These are phyloP conservation scores for Phytopythium kandeliae DNA, from an alignment of 352 stramenopile species.

Conservation along the genomic window DNA sequence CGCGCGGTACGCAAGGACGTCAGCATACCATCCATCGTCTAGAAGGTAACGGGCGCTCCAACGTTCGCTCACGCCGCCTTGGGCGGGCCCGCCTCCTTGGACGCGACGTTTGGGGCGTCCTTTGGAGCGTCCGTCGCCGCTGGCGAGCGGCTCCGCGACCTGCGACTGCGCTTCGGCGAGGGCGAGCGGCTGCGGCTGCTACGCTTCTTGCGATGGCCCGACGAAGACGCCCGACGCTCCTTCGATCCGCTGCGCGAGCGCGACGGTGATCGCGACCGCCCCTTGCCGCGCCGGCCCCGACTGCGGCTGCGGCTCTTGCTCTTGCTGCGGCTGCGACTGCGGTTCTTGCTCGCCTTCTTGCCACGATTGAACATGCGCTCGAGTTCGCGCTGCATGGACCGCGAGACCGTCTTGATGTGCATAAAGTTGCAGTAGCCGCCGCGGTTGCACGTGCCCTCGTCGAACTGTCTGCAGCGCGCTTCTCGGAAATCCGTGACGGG, in stretches of 20 bases:
- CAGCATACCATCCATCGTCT: neutral
- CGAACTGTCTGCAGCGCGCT: constrained; percentile 97
- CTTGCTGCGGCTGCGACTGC: constrained; percentile 32
- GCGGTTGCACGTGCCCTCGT: constrained; percentile 96
- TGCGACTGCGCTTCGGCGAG: constrained; percentile 38
- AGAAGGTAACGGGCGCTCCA: neutral
- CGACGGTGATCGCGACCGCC: constrained; percentile 24
- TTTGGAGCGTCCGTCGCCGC: constrained; percentile 4
- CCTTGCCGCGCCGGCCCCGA: constrained; percentile 29
- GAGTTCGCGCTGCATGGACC: constrained; percentile 80
- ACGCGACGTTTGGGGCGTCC: too few relatives aligned
- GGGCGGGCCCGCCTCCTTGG: neutral
- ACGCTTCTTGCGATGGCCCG: constrained; percentile 22
- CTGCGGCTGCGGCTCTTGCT: constrained; percentile 49
- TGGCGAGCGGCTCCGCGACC: constrained; percentile 43
- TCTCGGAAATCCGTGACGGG: constrained; percentile 98
- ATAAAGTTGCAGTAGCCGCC: constrained; percentile 99
- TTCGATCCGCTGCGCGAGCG: constrained; percentile 40
- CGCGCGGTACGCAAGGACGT: neutral
- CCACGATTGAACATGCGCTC: constrained; percentile 82
- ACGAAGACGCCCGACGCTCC: constrained; percentile 25
- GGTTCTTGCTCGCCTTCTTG: constrained; percentile 28
- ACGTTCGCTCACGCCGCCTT: neutral
- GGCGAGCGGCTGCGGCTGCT: constrained; percentile 40
- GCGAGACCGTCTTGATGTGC: constrained; percentile 93